Base-by-base conservation (phyloP, 1,139 yeast species). In the Taiozyma onychis region DNA sequence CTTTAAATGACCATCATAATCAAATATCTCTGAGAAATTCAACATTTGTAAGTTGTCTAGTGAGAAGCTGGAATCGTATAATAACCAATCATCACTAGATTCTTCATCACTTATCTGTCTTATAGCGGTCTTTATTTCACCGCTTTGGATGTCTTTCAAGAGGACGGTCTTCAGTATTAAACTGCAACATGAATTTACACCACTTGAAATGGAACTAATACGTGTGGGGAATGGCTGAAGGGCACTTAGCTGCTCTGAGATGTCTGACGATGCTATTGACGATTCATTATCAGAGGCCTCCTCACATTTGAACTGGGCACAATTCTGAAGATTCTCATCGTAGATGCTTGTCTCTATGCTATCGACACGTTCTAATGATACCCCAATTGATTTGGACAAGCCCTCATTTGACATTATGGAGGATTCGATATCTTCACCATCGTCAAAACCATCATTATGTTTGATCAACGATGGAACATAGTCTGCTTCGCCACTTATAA, bases 41-140 rank as follows among this genome's bases (percentile, higher is more conserved):
- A 70, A 54, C 46, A 71, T 62, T 47, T 67, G 70, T 39, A 70
- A 51, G 51, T 71, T 69, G 34, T 64, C 57, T 64, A 70, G 59
- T 6, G 70, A 64, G 49, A 69, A 71, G 6, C 61, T 57, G 5
- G 67, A 62, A 55, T 71, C 75, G 48, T 70, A 71, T 2, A 70
- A 55, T 13, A 70, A 55, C 75, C 75, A 71, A 50, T 70, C 73
- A 49, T 70, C 74, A 21, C 63, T 62, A 6, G 44, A 44, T n/a
- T 39, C 44, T 13, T 39, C 61, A 43, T 65, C 61, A 3, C 68
- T 66, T 6, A 52, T 49, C 43, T 61, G 64, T n/a, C 62, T 48
- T 8, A 61, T 58, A 6, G 63, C 64, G 1, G 62, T 59, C 42
- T 49, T 54, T 5, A 54, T 48, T 22, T 52, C 54, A 16, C 54